These are phyloP conservation scores for Exophiala lecanii-corni DNA, from an alignment of 2,329 filamentous ascomycete species.

Conservation along the genomic window DNA sequence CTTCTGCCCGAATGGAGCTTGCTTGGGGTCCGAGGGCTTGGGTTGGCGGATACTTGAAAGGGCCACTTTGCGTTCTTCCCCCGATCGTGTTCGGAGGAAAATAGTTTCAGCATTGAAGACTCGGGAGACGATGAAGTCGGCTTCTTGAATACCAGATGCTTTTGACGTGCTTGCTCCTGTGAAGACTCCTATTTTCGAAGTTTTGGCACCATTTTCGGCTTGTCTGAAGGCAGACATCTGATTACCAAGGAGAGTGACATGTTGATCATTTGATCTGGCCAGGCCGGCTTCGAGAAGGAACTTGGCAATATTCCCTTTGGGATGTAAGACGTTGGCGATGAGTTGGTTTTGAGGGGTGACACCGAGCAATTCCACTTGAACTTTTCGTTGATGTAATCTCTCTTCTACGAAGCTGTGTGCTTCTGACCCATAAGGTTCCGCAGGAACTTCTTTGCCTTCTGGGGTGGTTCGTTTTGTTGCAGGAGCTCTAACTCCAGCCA, in stretches of 20 bases:
- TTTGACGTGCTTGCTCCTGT: constrained; percentile 70
- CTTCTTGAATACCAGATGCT: constrained; percentile 54
- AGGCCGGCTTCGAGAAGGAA: constrained; percentile 86
- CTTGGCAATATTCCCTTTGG: constrained; percentile 85
- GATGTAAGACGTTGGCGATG: constrained; percentile 82
- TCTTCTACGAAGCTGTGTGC: constrained; percentile 82
- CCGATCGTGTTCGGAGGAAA: constrained; percentile 77
- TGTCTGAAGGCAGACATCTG: constrained; percentile 82
- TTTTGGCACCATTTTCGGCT: constrained; percentile 81
- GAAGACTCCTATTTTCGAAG: constrained; percentile 71
- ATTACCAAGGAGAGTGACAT: constrained; percentile 82
- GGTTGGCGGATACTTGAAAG: constrained; percentile 91
- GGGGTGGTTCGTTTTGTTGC: constrained; percentile 80
- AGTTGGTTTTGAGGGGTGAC: constrained; percentile 86
- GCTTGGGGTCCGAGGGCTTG: constrained; percentile 79
- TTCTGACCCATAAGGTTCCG: constrained; percentile 85
- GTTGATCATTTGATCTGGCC: constrained; percentile 89
- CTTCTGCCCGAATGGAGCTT: constrained; percentile 87
- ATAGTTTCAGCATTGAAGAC: constrained; percentile 86
- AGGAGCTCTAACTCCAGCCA: constrained; percentile 85
- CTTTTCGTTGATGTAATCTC: constrained; percentile 77
- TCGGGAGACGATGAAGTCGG: constrained; percentile 79
- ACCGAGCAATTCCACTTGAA: constrained; percentile 78
- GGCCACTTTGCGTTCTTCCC: constrained; percentile 82
- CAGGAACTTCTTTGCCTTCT: constrained; percentile 74